Base-by-base conservation (phyloP, 2,329 filamentous ascomycete genomes). In the Verticillium nubilum region DNA sequence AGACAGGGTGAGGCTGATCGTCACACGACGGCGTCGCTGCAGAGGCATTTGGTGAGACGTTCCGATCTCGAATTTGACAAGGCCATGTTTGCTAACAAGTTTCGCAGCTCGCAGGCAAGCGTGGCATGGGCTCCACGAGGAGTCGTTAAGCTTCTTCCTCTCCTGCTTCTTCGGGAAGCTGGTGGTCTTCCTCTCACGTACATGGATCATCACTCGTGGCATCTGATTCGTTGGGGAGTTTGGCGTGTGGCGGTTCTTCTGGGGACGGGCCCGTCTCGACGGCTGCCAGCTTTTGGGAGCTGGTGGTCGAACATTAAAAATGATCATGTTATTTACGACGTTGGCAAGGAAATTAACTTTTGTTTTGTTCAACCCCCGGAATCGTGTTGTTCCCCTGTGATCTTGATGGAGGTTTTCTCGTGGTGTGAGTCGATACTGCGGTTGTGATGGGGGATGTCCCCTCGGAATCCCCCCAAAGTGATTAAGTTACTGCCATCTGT, bases 1-100 rank as follows among this genome's bases (percentile, higher is more conserved):
- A 88, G 93, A 75, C 91, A 96, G 82, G 95, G 95, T 82, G 95
- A 99, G 80, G 93, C 89, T 63, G 95, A 99, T 82, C 87, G 96
- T 73, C 94, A 98, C 78, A 86, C 87, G 63, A 88, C 88, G 59
- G 90, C 90, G 37, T 84, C 90, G 58, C 78, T 96, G 76, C 86
- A 88, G 63, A 99, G 96, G 80, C 95, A 98, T 79, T 82, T 99
- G 85, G 89, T 96, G 83, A 75, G 88, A 84, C 67, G 64, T 52
- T 15, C 37, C 56, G 23, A 33, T n/a, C 19, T 25, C 17, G n/a
- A n/a, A n/a, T n/a, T n/a, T 26, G 53, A 55, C 19, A 23, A 25
- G 19, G 7, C 15, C 6, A 52, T 47, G 57, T 54, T 63, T 68
- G 67, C 77, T 76, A 70, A 78, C 65, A 23, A 42, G 54, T 53